Evolutionary conservation across 108 stramenopile genomes (phyloP), one percentile per base, ranked within the genome.

Genomic region (Fistulifera pelliculosa): DNA sequence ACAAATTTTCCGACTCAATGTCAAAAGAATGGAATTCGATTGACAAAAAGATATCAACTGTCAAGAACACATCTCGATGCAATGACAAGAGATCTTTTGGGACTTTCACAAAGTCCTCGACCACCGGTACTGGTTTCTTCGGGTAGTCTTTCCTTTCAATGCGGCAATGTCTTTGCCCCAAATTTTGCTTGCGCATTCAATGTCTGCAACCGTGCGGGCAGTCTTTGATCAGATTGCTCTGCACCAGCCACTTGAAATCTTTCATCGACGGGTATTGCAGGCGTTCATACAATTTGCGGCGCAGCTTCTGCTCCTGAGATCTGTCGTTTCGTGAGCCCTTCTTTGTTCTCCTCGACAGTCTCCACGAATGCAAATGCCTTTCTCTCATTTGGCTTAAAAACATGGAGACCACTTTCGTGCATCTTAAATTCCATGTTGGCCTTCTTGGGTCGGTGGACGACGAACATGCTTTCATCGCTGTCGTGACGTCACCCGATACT

Each of bases 141-240:
- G 56, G 47, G 55, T 58, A 2, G 47, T 57, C 51, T 69, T 72
- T 17, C 77, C 77, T 71, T 74, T 67, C 8, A 73, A 17, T 4
- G 35, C 35, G 3, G 49, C 59, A 14, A 70, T 23, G 41, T 55
- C 53, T 13, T 18, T 42, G 1, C 70, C 73, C 11, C 44, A 68
- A 15, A 77, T 71, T 12, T 69, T 51, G 19, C 45, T 17, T 7
- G 76, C 67, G 10, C 47, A 35, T 11, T 10, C 18, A 41, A 69
- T 43, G 41, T 72, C 76, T 8, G 44, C 47, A 27, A 3, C 6
- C 23, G 66, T 64, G 21, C 21, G 60, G 65, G 47, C 69, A 70
- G 69, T 75, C 66, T 7, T n/a, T 50, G 6, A 75, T 61, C 22
- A 53, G 60, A 48, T 71, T 74, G 22, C 54, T 52, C 41, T 54